Conservation (phyloP, 192 early-diverging fungal genomes). For the Phycomyces blakesleeanus region DNA sequence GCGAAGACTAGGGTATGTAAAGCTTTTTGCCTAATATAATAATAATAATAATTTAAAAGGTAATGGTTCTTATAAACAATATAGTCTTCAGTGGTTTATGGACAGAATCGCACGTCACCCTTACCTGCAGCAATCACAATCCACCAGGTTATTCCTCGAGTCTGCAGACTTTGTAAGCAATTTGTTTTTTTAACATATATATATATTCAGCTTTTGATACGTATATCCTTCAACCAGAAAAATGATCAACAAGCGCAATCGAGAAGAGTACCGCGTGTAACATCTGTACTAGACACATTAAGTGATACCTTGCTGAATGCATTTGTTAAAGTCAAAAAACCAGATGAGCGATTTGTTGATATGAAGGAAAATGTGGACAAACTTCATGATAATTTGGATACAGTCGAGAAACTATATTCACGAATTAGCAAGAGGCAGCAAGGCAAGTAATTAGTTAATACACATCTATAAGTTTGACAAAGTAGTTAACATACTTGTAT, state of each 20-base stretch:
- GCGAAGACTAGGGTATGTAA: constrained; percentile 52
- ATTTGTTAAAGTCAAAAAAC: constrained; percentile 83
- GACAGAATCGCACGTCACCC: constrained; percentile 83
- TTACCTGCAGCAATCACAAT: constrained; percentile 63
- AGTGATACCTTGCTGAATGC: constrained; percentile 80
- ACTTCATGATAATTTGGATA: constrained; percentile 78
- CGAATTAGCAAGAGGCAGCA: constrained; percentile 69
- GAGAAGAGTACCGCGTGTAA: neutral
- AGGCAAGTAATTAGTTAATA: constrained; percentile 28
- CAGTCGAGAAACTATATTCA: constrained; percentile 75
- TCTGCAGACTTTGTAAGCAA: constrained; percentile 65
- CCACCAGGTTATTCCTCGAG: constrained; percentile 79
- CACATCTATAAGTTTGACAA: neutral
- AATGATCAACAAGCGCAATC: constrained; percentile 7
- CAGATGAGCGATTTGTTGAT: constrained; percentile 79
- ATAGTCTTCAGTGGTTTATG: constrained; percentile 80
- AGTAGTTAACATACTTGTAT: neutral
- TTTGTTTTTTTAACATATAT: neutral
- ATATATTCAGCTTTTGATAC: neutral
- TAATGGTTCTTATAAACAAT: neutral
- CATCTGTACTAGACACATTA: constrained; percentile 13
- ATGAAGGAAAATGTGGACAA: constrained; percentile 76
- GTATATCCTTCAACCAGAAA: neutral
- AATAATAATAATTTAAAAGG: neutral
- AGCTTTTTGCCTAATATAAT: neutral